A percentile compares a stretch with the other conserved stretches of the same genome.
Conservation (phyloP, 768 basidiomycete species). For the Basidioascus undulatus region DNA sequence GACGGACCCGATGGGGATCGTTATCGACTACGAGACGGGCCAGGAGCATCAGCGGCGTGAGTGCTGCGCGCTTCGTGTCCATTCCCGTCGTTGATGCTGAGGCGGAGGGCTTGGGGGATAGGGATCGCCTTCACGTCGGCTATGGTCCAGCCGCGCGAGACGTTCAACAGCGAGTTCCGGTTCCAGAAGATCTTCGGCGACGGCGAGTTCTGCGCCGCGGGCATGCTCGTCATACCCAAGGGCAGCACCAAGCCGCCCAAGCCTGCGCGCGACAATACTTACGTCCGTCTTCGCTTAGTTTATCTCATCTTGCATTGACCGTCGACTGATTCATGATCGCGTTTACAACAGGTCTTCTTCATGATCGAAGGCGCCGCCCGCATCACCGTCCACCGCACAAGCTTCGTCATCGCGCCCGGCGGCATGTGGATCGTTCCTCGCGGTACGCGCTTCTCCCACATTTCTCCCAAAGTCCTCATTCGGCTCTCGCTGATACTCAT, state of each 20-base stretch:
- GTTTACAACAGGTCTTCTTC: conserved; percentile 33
- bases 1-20: conserved; percentile 39
- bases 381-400: conserved; percentile 56
- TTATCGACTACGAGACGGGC: conserved; percentile 38
- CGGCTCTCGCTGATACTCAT: background rate
- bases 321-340: background rate
- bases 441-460: conserved; percentile 24
- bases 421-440: conserved; percentile 77
- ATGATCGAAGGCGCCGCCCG: conserved; percentile 73
- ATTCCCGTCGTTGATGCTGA: background rate
- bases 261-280: conserved; percentile 76
- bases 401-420: conserved; percentile 51
- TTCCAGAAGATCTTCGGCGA: conserved; percentile 88
- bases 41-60: conserved; percentile 45
- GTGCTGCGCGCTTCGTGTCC: conserved; percentile 15
- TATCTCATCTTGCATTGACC: background rate
- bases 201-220: conserved; percentile 72
- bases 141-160: conserved; percentile 36
- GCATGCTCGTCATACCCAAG: conserved; percentile 59
- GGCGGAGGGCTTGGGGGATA: conserved; percentile 14
- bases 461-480: background rate
- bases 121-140: conserved; percentile 55
- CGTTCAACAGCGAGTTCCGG: conserved; percentile 38
- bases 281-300: conserved; percentile 27
- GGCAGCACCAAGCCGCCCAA: conserved; percentile 64